Evolutionary conservation across 371 early-diverging fungal species (phyloP).

Genomic region (Mucor velutinosus): DNA sequence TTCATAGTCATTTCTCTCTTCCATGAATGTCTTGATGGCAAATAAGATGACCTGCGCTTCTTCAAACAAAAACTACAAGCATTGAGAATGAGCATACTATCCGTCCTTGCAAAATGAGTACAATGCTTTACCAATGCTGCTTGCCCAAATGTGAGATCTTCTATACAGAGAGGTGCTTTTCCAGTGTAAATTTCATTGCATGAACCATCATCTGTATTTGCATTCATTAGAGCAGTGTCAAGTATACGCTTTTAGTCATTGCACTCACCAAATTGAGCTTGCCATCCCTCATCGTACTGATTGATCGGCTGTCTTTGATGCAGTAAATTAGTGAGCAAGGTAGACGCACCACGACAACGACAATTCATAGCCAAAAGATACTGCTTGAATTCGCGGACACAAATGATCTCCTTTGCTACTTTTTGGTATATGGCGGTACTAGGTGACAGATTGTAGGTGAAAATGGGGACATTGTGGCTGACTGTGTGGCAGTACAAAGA

Average conservation of each 20-base stretch:
- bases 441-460: slow-evolving; percentile 68
- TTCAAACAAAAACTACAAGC: slow-evolving; percentile 41
- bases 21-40: slow-evolving; percentile 53
- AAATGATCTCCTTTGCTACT: slow-evolving; percentile 67
- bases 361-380: slow-evolving; percentile 69
- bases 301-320: slow-evolving; percentile 62
- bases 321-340: slow-evolving; percentile 69
- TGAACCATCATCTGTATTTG: slow-evolving; percentile 60
- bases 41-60: slow-evolving; percentile 76
- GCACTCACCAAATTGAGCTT: slow-evolving; percentile 68
- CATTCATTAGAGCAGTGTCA: not conserved
- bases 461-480: slow-evolving; percentile 58
- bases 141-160: slow-evolving; percentile 61
- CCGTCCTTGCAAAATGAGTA: too few species aligned
- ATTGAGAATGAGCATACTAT: too few species aligned
- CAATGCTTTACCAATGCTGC: slow-evolving; percentile 48
- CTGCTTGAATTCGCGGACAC: slow-evolving; percentile 76
- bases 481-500: slow-evolving; percentile 60
- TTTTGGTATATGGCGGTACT: slow-evolving; percentile 70
- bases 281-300: slow-evolving; percentile 70
- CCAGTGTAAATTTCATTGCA: slow-evolving; percentile 72
- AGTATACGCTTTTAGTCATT: not conserved
- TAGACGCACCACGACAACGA: slow-evolving; percentile 68
- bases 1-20: slow-evolving; percentile 25
- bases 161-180: slow-evolving; percentile 52